phyloP scores from a whole-genome alignment of 371 early-diverging fungal species.

The Lichtheimia ornata region DNA sequence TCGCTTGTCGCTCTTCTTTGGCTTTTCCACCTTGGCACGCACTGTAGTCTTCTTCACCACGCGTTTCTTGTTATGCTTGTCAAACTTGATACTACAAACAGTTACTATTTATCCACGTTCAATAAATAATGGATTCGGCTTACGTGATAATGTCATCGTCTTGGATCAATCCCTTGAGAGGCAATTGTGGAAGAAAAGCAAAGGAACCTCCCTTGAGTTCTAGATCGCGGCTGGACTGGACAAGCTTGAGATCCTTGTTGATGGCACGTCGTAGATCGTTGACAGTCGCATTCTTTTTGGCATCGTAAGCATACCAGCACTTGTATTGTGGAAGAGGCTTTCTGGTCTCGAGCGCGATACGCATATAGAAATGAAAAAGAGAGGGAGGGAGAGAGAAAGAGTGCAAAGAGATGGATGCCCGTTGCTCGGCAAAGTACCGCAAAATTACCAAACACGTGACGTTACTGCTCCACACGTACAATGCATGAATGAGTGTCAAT shows the following conservation, averaged over 20 bases:
- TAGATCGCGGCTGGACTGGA: background rate
- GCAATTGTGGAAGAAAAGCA: background rate
- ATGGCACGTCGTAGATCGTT: background rate
- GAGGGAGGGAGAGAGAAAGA: too few species aligned
- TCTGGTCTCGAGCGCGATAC: background rate
- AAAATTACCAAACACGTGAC: too few species aligned
- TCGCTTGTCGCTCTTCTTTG: background rate
- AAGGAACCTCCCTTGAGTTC: background rate
- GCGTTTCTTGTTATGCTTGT: constrained; percentile 1
- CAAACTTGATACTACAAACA: background rate
- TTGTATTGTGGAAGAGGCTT: background rate
- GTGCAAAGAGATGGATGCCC: too few species aligned
- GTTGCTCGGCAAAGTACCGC: too few species aligned
- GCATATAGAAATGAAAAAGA: background rate
- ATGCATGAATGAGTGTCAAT: too few species aligned
- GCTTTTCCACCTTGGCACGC: background rate
- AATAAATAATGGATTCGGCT: background rate
- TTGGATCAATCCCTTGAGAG: background rate
- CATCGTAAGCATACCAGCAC: constrained; percentile 2
- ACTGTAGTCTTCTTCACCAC: background rate
- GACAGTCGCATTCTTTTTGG: background rate
- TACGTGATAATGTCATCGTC: background rate
- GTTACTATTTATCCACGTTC: background rate
- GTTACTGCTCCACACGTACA: too few species aligned
- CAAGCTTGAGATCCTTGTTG: constrained; percentile 1